Conservation (phyloP, 306 rosid genomes). For the Quercus dentata region DNA sequence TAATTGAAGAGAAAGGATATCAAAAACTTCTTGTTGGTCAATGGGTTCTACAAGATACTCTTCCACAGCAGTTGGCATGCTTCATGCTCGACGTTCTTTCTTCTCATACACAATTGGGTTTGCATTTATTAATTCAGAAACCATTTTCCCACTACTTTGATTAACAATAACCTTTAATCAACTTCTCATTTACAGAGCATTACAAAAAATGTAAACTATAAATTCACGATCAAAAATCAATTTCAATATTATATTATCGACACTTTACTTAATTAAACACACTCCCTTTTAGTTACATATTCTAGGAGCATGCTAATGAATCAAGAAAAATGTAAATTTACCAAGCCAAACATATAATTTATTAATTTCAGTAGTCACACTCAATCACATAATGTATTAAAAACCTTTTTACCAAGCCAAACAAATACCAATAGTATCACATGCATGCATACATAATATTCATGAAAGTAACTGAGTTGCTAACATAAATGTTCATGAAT, state of each 20-base stretch:
- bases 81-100: conserved; percentile 76
- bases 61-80: conserved; percentile 25
- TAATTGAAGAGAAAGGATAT: conserved; percentile 57
- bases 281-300: too few relatives aligned
- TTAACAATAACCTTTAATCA: neutral
- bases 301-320: too few relatives aligned
- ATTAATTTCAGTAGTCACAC: too few relatives aligned
- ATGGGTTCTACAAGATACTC: conserved; percentile 61
- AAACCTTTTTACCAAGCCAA: too few relatives aligned
- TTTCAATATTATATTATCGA: too few relatives aligned
- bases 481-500: neutral
- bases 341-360: too few relatives aligned
- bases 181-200: neutral
- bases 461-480: neutral
- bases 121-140: conserved; percentile 69
- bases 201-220: neutral
- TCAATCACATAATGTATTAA: too few relatives aligned
- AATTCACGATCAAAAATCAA: too few relatives aligned
- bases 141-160: conserved; percentile 39
- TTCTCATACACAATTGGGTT: conserved; percentile 77
- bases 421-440: too few relatives aligned
- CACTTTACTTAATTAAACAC: too few relatives aligned
- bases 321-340: too few relatives aligned
- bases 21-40: conserved; percentile 79
- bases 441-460: neutral